Evolutionary conservation across 768 basidiomycete genomes (phyloP).

Genomic region (Rhodotorula babjevae): DNA sequence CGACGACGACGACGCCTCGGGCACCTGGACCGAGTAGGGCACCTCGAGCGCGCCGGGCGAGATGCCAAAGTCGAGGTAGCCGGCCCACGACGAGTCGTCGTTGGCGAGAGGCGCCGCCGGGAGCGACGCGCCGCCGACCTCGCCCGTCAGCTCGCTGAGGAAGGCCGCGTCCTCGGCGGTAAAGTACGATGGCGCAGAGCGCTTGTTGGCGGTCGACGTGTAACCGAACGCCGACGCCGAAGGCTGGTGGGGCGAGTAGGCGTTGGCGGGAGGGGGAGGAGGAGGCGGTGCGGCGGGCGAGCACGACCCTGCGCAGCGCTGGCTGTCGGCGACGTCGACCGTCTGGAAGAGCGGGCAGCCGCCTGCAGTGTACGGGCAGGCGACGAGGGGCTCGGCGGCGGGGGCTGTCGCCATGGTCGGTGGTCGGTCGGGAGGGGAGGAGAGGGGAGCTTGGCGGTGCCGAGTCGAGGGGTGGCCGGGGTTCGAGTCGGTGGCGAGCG

Average conservation of each 20-base stretch:
- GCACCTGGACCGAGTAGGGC: background rate
- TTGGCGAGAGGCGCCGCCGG: background rate
- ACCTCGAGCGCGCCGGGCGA: conserved; percentile 8
- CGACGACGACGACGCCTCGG: background rate
- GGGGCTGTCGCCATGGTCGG: background rate
- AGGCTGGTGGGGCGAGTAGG: too few species aligned
- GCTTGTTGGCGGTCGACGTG: background rate
- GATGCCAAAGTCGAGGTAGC: conserved; percentile 25
- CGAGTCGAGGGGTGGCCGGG: too few species aligned
- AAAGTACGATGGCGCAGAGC: background rate
- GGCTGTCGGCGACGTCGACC: conserved; percentile 1
- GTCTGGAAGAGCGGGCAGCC: conserved; percentile 32
- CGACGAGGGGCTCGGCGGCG: background rate
- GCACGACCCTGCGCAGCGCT: conserved; percentile 8
- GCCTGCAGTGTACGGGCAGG: conserved; percentile 13
- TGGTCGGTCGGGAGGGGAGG: background rate
- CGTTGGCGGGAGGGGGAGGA: background rate
- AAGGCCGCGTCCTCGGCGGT: conserved; percentile 1
- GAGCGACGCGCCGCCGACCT: background rate
- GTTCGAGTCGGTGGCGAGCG: too few species aligned
- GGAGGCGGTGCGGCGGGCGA: background rate
- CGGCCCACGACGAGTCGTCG: background rate
- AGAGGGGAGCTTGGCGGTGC: background rate
- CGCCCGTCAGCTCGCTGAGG: background rate
- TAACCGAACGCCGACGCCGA: too few species aligned